Conservation (phyloP, 192 early-diverging fungal genomes). For the Thamnidium elegans region DNA sequence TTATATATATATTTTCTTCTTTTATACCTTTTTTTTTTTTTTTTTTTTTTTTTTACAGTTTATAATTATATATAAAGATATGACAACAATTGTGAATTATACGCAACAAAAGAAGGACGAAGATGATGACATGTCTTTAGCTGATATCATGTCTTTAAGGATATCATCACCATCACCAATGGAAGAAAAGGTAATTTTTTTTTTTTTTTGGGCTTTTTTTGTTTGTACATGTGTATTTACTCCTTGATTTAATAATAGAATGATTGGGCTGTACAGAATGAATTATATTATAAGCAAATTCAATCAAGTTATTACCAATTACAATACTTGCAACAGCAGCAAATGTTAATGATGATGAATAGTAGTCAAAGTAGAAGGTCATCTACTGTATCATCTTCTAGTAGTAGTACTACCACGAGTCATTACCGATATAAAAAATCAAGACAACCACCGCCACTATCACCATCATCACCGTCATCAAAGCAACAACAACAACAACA, state of each 20-base stretch:
- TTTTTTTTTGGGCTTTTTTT: too few relatives aligned
- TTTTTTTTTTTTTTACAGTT: too few relatives aligned
- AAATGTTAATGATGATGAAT: conserved; percentile 18
- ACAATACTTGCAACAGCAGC: conserved; percentile 11
- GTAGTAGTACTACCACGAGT: neutral
- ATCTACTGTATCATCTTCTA: neutral
- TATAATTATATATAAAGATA: neutral
- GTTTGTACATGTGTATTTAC: too few relatives aligned
- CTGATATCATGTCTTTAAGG: neutral
- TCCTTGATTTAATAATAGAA: conserved; percentile 4
- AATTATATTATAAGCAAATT: conserved; percentile 4
- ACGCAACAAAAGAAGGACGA: neutral
- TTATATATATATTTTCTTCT: neutral
- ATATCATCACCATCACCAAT: neutral
- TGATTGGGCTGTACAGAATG: conserved; percentile 5
- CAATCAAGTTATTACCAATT: conserved; percentile 14
- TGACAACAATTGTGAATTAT: neutral
- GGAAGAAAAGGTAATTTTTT: conserved; percentile 1
- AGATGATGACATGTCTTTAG: neutral
- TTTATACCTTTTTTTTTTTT: neutral
- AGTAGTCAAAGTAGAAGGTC: neutral
- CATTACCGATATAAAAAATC: too few relatives aligned
- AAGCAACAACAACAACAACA: too few relatives aligned
- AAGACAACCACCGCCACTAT: neutral
- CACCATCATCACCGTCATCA: conserved; percentile 4